Conservation (phyloP, 202 grass and related monocot species). For the Miscanthus sacchariflorus region DNA sequence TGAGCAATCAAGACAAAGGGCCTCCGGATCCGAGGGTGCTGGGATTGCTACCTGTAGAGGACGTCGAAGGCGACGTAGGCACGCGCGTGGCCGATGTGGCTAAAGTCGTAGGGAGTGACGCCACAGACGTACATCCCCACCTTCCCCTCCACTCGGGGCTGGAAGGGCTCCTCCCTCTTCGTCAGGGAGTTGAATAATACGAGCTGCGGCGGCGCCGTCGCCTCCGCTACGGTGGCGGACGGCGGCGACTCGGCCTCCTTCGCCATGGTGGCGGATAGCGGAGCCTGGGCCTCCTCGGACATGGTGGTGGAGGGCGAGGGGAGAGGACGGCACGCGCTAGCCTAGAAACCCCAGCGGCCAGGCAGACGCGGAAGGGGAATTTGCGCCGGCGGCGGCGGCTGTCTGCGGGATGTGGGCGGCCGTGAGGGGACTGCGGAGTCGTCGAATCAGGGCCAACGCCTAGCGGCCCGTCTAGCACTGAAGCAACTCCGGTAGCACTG, state of each 20-base stretch:
- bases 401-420: background rate
- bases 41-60: slow-evolving; percentile 61
- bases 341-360: background rate
- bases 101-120: slow-evolving; percentile 89
- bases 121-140: slow-evolving; percentile 93
- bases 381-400: background rate
- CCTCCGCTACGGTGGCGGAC: background rate
- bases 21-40: background rate
- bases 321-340: background rate
- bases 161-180: slow-evolving; percentile 50
- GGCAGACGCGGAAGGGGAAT: background rate
- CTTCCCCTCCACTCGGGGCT: slow-evolving; percentile 78
- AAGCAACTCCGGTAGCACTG: too few species aligned
- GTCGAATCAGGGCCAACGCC: too few species aligned
- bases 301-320: background rate
- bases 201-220: background rate
- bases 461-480: too few species aligned
- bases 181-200: slow-evolving; percentile 14
- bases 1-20: background rate
- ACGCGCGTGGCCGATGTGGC: slow-evolving; percentile 85
- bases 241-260: background rate
- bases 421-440: too few species aligned
- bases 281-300: background rate
- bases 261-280: background rate
- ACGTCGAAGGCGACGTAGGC: slow-evolving; percentile 95